Base-by-base conservation (phyloP, 2,329 filamentous ascomycete genomes). In the Pestalotiopsis sp. region DNA sequence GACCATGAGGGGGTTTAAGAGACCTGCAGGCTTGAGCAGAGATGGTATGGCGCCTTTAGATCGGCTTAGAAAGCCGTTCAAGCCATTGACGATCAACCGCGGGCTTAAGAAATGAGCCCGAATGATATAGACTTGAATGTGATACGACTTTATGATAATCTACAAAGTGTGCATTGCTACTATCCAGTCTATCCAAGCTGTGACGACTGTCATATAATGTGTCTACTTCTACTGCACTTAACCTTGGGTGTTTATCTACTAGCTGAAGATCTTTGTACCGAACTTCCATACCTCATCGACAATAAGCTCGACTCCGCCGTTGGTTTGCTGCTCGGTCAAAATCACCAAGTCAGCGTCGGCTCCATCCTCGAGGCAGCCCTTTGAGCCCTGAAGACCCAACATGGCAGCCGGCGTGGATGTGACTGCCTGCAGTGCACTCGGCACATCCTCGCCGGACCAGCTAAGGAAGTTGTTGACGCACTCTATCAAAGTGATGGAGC, bases 261-360 rank as follows among this genome's bases (percentile, higher is more conserved):
- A 20, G 6, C 17, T 52, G 17, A 52, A 52, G 7, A 52, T 20
- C 45, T 84, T 82, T 45, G 80, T 80, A 5, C 92, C 92, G 82
- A 93, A 93, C 80, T 94, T 94, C 92, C 92, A 94, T 23, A 94
- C 92, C 79, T 93, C 88, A 69, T 93, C 90, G n/a, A 94, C 84
- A 12, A 86, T 82, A 55, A 95, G 80, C 68, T 84, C 85, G 70
- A 79, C 83, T 52, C 84, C 85, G 57, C 80, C 79, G 9, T 72
- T 80, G 61, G 76, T 80, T 25, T 81, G 78, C 14, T 83, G 81
- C 68, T 92, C 86, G 4, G 88, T 88, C 45, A 95, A 79, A 20
- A 95, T 86, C 45, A 94, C 87, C 63, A 95, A 77, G 78, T 92
- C 90, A 6, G 90, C 90, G 77, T 92, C 90, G 20, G 89, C 89